Percentiles rank a stretch among this genome's conserved stretches.
phyloP scores from a whole-genome alignment of 306 rosid genomes.

The Parietaria judaica region DNA sequence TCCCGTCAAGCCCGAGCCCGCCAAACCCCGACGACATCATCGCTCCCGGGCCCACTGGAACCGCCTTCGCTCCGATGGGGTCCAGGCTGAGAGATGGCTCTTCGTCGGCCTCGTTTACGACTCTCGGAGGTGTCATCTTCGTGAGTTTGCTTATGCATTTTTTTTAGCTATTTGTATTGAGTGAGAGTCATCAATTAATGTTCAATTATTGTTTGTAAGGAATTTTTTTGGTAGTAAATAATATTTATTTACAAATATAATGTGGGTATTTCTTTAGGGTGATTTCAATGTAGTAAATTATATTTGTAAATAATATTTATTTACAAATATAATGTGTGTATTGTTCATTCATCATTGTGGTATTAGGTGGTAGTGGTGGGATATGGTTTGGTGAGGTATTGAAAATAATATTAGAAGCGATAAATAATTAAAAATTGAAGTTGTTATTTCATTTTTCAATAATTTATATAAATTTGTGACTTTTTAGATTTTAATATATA shows the following conservation, averaged over 20 bases:
- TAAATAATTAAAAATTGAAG: neutral
- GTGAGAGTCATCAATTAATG: neutral
- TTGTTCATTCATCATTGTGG: constrained; percentile 1
- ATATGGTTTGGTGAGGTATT: constrained; percentile 4
- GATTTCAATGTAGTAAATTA: too few relatives aligned
- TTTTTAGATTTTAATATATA: neutral
- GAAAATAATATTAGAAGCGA: neutral
- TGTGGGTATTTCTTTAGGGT: neutral
- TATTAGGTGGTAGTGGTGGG: constrained; percentile 20
- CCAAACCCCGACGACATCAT: constrained; percentile 34
- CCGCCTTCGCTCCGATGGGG: constrained; percentile 31
- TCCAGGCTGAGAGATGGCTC: constrained; percentile 26
- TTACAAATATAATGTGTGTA: neutral
- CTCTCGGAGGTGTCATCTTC: constrained; percentile 6
- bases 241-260: neutral
- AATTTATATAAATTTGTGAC: neutral
- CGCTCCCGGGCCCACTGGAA: constrained; percentile 25
- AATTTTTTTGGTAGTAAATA: constrained; percentile 15
- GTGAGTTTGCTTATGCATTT: constrained; percentile 16
- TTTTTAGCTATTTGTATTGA: neutral
- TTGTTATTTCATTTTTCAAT: neutral
- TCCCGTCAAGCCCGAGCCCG: constrained; percentile 50
- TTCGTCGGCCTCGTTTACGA: constrained; percentile 7
- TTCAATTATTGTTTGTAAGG: constrained; percentile 17
- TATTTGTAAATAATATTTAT: neutral